Base-by-base conservation (phyloP, 306 rosid genomes). In the Abrus precatorius region DNA sequence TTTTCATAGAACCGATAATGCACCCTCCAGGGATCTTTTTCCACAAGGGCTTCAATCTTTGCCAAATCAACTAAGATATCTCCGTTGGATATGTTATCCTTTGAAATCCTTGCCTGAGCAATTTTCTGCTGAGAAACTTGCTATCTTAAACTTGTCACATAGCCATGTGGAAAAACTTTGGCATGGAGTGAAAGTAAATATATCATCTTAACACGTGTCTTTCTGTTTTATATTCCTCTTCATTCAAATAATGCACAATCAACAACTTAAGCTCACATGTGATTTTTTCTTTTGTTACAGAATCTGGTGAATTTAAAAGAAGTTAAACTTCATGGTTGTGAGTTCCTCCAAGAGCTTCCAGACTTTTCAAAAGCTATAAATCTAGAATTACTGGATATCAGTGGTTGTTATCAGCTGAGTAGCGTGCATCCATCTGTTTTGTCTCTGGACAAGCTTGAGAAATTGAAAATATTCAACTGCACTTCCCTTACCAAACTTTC, bases 91-190 rank as follows among this genome's bases (percentile, higher is more conserved):
- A 0, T 3, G 1, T 34, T 72, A 36, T 4, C 52, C 77, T 14
- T 1, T 72, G 5, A 74, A 74, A 61, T 61, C 59, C 11, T 60
- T 75, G 69, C 71, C 59, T 7, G 27, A 27, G 12, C 44, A 0
- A 11, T 60, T 60, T 48, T 13, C 6, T 30, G 30, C 27, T 0
- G 71, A 61, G 5, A 61, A 75, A 1, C 70, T 75, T 45, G 33
- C 61, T 7, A 34, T 33, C 7, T 12, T 62, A 2, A 9, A 34
- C 6, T 30, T 62, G 27, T 6, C 7, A 34, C 1, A 0, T 0
- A 7, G 45, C 28, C 6, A 1, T 3, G 36, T 60, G 66, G 8
- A 60, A 11, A 60, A 60, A 11, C 41, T 60, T 30, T 32, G 66
- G 68, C 2, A 62, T 11, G 45, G 45, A 11, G 45, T 62, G 27